Evolutionary conservation across 169 alveolate species (phyloP).

Genomic region (Plasmodium reichenowi): DNA sequence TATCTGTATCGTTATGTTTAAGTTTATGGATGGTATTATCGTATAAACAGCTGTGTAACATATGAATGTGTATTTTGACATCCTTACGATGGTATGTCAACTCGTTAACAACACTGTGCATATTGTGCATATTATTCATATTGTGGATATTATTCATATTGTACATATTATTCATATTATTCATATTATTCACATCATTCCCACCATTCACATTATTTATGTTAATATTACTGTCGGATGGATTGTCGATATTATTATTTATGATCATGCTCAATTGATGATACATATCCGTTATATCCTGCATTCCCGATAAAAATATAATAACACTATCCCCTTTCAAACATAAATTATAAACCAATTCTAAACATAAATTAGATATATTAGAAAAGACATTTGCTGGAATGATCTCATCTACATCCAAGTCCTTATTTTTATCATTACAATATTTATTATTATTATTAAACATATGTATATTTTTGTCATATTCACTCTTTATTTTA

Average conservation of each 20-base stretch:
- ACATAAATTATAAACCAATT: slow-evolving; percentile 38
- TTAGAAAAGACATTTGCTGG: slow-evolving; percentile 61
- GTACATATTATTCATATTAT: too few species aligned
- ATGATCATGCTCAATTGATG: slow-evolving; percentile 35
- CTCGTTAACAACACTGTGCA: too few species aligned
- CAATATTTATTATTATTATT: background rate
- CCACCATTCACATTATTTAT: too few species aligned
- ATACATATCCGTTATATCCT: slow-evolving; percentile 49
- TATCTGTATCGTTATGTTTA: slow-evolving; percentile 17
- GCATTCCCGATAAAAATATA: slow-evolving; percentile 58
- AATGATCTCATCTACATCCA: slow-evolving; percentile 27
- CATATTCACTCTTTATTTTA: slow-evolving; percentile 44
- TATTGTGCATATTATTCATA: too few species aligned
- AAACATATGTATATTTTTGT: slow-evolving; percentile 20
- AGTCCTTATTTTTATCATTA: background rate
- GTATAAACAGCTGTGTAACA: slow-evolving; percentile 47
- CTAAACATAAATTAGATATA: slow-evolving; percentile 25
- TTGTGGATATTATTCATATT: too few species aligned
- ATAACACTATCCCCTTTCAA: slow-evolving; percentile 48
- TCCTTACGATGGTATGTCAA: too few species aligned
- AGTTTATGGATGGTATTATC: slow-evolving; percentile 23
- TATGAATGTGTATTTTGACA: slow-evolving; percentile 11
- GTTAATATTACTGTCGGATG: background rate
- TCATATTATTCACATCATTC: too few species aligned
- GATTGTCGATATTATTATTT: background rate